Base-by-base conservation (phyloP, 2,329 filamentous ascomycete genomes). In the Macrophomina tecta region DNA sequence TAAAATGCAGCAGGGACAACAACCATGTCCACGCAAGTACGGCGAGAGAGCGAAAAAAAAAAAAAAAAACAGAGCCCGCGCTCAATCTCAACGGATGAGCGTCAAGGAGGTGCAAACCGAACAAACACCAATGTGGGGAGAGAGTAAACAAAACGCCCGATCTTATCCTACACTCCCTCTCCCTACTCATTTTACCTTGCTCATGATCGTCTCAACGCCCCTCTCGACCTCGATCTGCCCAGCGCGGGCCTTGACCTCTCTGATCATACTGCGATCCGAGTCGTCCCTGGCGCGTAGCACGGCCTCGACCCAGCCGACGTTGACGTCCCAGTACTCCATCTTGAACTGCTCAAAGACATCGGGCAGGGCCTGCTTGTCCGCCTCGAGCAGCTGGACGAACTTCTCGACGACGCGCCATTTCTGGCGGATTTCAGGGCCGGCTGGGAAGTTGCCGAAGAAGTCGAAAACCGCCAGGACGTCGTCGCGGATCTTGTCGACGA, bases 281-380 rank as follows among this genome's bases (percentile, higher is more conserved):
- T 99, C 95, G 78, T 99, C 95, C 72, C 96, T 85, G 1, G 89
- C 85, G 71, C 94, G 86, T 70, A 99, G 77, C 56, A 97, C 94
- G 6, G 92, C 91, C 83, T 99, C 96, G 7, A 99, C 93, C 95
- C 95, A 99, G 53, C 89, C 90, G 68, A 98, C 89, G 78, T 96
- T 93, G 76, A 98, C 83, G 80, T 99, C 95, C 92, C 94, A 97
- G 79, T 97, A 97, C 53, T 87, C 85, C 46, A 81, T 82, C 84
- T 97, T 98, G 82, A 99, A 94, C 5, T 83, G 82, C 72, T 90
- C 90, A 75, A 97, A 98, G 1, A 92, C 89, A 62, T 91, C 88
- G 16, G 93, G 88, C 0, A 97, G 84, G 30, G 83, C 84, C 61
- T 89, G 90, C 75, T 95, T 93, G 36, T 90, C 88, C 3, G 89